Percentiles rank a stretch among this genome's conserved stretches.
phyloP scores from a whole-genome alignment of 331 rosid genomes.

The Quercus lobata region DNA sequence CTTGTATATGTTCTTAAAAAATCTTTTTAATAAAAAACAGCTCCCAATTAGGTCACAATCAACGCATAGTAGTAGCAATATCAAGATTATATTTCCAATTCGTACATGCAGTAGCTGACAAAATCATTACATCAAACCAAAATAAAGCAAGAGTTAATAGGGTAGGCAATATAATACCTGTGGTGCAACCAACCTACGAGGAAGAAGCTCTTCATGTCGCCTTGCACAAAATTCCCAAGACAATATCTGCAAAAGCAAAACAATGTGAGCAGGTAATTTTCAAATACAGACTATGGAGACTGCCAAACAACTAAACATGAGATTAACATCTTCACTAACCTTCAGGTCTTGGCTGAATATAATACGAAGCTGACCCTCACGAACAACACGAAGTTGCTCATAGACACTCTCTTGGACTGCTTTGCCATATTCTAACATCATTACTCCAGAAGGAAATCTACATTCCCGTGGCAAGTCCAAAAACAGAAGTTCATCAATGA shows the following conservation, averaged over 20 bases:
- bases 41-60: background rate
- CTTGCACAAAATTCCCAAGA: conserved; percentile 97
- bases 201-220: conserved; percentile 95
- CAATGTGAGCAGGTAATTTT: background rate
- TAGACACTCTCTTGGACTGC: conserved; percentile 96
- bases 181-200: conserved; percentile 91
- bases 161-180: conserved; percentile 55
- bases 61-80: background rate
- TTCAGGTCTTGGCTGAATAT: conserved; percentile 81
- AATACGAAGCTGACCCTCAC: conserved; percentile 95
- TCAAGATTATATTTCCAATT: background rate
- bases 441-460: conserved; percentile 66
- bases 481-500: conserved; percentile 86
- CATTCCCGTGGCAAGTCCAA: conserved; percentile 85
- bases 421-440: conserved; percentile 92
- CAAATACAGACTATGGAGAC: background rate
- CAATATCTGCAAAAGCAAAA: conserved; percentile 49
- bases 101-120: background rate
- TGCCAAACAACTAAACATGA: background rate
- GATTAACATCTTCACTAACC: conserved; percentile 33
- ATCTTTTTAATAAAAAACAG: background rate
- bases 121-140: background rate
- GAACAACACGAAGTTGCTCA: conserved; percentile 96
- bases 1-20: background rate
- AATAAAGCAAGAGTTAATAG: background rate